Base-by-base conservation (phyloP, 1,284 basidiomycete genomes). In the Sparassis latifolia region DNA sequence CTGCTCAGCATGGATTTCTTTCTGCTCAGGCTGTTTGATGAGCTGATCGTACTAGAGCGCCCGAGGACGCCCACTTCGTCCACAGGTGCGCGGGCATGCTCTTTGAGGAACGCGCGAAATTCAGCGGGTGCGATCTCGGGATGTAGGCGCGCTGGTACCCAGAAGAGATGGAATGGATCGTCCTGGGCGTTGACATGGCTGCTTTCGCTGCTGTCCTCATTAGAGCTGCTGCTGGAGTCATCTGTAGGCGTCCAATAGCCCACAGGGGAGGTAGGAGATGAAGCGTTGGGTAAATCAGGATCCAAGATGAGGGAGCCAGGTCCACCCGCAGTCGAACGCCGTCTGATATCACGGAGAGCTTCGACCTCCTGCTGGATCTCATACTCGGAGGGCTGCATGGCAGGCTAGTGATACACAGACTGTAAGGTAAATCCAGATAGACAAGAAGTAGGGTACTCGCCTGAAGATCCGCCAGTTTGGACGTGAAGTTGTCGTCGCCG, bases 51-150 rank as follows among this genome's bases (percentile, higher is more conserved):
- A 49, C 63, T 64, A 47, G 73, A 67, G 44, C 69, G 65, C 9
- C 66, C 73, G 54, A 56, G 59, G 52, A 56, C 41, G 52, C 53
- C 63, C 47, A 66, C 52, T 33, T 70, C 77, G 62, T 86, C 82
- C 32, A 73, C 42, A 67, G 76, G 75, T 7, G 78, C 70, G 64
- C 82, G 71, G 51, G 95, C 84, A 71, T 98, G 96, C 60, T 97
- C 90, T 67, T 95, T 91, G 59, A 99, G 82, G 64, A 98, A 97
- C 31, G 86, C 86, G 52, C 92, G 85, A 69, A 99, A 99, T 69
- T 98, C 93, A 47, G 86, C 85, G 7, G 97, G 97, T 1, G 95
- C 96, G 64, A 99, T 90, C 73, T 99, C 96, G 27, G 96, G 97
- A 66, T 99, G 96, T 28, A 97, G 76, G 50, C 89, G 84, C 10